phyloP scores from a whole-genome alignment of 768 basidiomycete genomes.

The Hirschioporus abietinus region DNA sequence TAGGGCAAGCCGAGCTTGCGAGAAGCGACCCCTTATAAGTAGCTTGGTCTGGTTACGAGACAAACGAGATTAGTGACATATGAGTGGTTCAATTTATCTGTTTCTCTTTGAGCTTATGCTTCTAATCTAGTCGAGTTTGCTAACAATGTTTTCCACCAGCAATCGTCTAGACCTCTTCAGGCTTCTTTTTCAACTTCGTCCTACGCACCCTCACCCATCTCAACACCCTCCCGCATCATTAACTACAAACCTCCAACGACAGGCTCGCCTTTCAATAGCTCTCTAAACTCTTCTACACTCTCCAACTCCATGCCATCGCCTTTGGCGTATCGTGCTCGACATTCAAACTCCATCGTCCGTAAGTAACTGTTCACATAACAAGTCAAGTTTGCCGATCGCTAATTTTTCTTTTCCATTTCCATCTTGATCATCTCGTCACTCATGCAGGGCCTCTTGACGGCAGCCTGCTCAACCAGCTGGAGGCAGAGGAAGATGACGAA shows the following conservation, averaged over 20 bases:
- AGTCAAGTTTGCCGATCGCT: not conserved
- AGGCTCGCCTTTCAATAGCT: not conserved
- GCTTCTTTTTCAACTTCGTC: not conserved
- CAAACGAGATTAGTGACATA: no score
- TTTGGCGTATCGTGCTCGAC: constrained; percentile 1
- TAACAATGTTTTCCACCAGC: not conserved
- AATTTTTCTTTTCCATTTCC: not conserved
- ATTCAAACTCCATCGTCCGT: not conserved
- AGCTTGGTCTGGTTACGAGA: no score
- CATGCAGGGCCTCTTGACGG: not conserved
- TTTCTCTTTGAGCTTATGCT: not conserved
- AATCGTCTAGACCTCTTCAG: not conserved
- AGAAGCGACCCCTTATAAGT: no score
- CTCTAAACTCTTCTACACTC: not conserved
- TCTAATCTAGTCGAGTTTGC: not conserved
- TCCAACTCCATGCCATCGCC: constrained; percentile 1
- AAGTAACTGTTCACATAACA: not conserved
- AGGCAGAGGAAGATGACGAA: constrained; percentile 3
- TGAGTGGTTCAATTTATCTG: no score
- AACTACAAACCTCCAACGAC: not conserved
- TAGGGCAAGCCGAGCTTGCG: no score
- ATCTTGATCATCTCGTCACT: not conserved
- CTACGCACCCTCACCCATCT: constrained; percentile 2
- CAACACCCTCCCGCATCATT: not conserved
- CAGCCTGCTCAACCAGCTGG: not conserved